Base-by-base conservation (phyloP, 116 monocot species). In the Phalaenopsis hybrid region DNA sequence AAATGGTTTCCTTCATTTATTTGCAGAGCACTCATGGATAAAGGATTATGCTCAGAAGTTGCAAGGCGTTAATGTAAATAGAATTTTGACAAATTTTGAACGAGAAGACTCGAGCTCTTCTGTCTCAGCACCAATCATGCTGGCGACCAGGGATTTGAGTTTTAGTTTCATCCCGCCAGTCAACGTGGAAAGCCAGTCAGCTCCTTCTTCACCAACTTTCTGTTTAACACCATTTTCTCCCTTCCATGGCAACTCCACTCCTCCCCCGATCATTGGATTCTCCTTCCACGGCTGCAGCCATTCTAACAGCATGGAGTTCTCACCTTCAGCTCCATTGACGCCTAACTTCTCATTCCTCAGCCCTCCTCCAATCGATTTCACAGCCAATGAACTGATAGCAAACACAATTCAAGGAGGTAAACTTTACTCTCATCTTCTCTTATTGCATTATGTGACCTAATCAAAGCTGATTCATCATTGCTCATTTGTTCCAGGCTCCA, bases 11-110 rank as follows among this genome's bases (percentile, higher is more conserved):
- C 4, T 72, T 7, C 25, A 49, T 78, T 4, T 6, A 86, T 81
- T 88, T 76, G 78, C 87, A 96, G 96, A 91, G 48, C 96, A 94
- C 87, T 69, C 92, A 8, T 96, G 96, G 96, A 87, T 96, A 33
- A 88, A 81, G 70, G 82, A 88, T 23, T 55, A 46, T 59, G 28
- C 73, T 18, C 80, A 82, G 31, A 82, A 89, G 77, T 51, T 82
- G 17, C 82, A 84, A 57, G 75, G 72, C 46, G 70, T 79, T 6
- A 33, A 78, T 75, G 52, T 16, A 44, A 81, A 75, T 28, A 28
- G 44, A 44, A 77, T 52, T 45, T n/a, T 58, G 28, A 25, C 78
- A 44, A 77, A 41, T 51, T 81, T 68, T 57, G 78, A n/a, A 58
- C 72, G 52, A n/a, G 86, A 88, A 31, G 5, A 48, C 74, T 10